Percentiles rank a stretch among this genome's conserved stretches.
These are phyloP conservation scores for Phylloporus arenicola DNA, from an alignment of 768 basidiomycete genomes.

Conservation along the genomic window DNA sequence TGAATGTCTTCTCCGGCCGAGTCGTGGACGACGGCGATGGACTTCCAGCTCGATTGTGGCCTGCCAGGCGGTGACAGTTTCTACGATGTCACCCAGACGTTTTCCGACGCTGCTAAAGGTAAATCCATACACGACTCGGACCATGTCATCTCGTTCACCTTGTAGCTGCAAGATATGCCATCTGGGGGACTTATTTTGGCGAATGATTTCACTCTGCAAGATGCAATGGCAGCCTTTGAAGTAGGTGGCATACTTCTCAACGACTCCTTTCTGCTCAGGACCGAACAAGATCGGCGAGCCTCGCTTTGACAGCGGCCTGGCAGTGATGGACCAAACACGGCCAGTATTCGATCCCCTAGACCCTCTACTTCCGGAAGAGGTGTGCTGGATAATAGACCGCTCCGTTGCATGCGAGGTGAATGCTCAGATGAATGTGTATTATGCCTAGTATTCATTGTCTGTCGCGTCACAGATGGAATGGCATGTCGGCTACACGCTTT, in stretches of 20 bases:
- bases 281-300: slow-evolving; percentile 76
- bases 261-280: slow-evolving; percentile 11
- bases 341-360: slow-evolving; percentile 59
- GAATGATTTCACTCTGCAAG: slow-evolving; percentile 67
- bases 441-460: slow-evolving; percentile 12
- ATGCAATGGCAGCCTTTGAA: slow-evolving; percentile 94
- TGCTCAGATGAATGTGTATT: slow-evolving; percentile 11
- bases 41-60: slow-evolving; percentile 9
- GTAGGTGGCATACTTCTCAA: slow-evolving; percentile 34
- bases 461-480: slow-evolving; percentile 65
- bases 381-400: slow-evolving; percentile 86
- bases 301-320: slow-evolving; percentile 79
- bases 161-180: slow-evolving; percentile 50
- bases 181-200: slow-evolving; percentile 59
- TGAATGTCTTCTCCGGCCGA: slow-evolving; percentile 2
- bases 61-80: slow-evolving; percentile 59
- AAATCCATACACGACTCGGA: slow-evolving; percentile 2
- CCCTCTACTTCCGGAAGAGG: slow-evolving; percentile 66
- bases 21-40: slow-evolving; percentile 14
- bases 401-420: slow-evolving; percentile 74
- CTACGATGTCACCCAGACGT: slow-evolving; percentile 56
- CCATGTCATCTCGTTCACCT: slow-evolving; percentile 7
- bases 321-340: slow-evolving; percentile 35
- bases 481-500: slow-evolving; percentile 79
- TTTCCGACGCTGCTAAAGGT: slow-evolving; percentile 62